phyloP scores from a whole-genome alignment of 2,329 filamentous ascomycete genomes.

The Mariannaea sp. region DNA sequence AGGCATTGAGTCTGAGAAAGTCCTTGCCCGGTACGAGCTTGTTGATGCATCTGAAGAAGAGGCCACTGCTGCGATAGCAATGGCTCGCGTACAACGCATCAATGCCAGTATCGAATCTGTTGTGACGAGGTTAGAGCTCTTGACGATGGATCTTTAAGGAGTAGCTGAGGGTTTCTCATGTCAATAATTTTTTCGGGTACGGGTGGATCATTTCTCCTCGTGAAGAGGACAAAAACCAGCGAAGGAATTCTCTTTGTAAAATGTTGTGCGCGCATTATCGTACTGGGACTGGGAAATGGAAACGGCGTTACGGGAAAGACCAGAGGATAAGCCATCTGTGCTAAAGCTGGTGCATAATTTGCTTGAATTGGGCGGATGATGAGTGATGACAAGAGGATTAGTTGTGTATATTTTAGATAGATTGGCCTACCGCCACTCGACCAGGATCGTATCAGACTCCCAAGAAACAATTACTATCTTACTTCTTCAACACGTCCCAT shows the following conservation, averaged over 20 bases:
- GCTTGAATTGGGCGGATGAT: constrained; percentile 32
- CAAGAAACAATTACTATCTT: constrained; percentile 1
- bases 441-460: constrained; percentile 28
- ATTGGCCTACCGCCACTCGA: constrained; percentile 36
- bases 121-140: constrained; percentile 45
- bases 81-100: constrained; percentile 57
- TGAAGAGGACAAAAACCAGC: constrained; percentile 29
- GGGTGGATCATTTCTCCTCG: constrained; percentile 14
- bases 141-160: constrained; percentile 43
- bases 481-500: too few species aligned
- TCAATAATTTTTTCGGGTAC: background rate
- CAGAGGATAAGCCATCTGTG: constrained; percentile 25
- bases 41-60: constrained; percentile 61
- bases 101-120: constrained; percentile 45
- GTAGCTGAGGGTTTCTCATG: background rate
- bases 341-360: constrained; percentile 32
- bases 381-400: constrained; percentile 36
- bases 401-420: constrained; percentile 39
- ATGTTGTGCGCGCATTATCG: constrained; percentile 22
- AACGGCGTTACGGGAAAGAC: constrained; percentile 32
- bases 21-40: constrained; percentile 65
- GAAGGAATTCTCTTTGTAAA: constrained; percentile 32
- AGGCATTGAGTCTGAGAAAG: constrained; percentile 67
- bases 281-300: constrained; percentile 27
- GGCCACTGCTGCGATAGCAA: constrained; percentile 48